Percentiles rank a stretch among this genome's conserved stretches.
phyloP scores from a whole-genome alignment of 2,329 filamentous ascomycete genomes.

The Stagonosporopsis tanaceti region DNA sequence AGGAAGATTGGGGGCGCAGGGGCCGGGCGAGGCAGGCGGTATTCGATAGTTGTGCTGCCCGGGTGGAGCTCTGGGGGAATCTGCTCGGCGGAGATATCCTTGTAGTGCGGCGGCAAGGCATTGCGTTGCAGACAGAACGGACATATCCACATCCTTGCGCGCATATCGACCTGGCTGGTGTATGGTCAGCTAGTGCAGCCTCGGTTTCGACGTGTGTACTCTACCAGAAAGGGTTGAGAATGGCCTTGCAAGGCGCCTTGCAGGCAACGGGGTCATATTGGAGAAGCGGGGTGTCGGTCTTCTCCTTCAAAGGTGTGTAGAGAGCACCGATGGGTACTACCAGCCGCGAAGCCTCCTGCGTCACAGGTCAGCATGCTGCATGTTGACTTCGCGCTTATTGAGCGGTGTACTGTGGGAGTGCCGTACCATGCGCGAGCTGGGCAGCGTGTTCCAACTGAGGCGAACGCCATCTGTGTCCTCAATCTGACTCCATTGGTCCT shows the following conservation, averaged over 20 bases:
- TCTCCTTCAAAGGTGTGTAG: slow-evolving; percentile 96
- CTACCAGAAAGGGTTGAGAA: slow-evolving; percentile 96
- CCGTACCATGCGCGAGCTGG: slow-evolving; percentile 88
- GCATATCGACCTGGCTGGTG: slow-evolving; percentile 79
- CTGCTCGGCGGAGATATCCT: slow-evolving; percentile 83
- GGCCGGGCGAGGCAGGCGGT: slow-evolving; percentile 80
- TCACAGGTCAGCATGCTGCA: slow-evolving; percentile 36
- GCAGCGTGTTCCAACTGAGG: slow-evolving; percentile 98
- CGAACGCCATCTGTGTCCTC: slow-evolving; percentile 96
- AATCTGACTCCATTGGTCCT: slow-evolving; percentile 95
- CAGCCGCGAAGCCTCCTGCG: slow-evolving; percentile 87
- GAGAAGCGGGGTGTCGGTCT: slow-evolving; percentile 84
- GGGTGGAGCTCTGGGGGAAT: slow-evolving; percentile 86
- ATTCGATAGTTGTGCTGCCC: slow-evolving; percentile 88
- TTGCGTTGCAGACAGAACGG: slow-evolving; percentile 88
- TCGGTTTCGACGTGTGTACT: slow-evolving; percentile 34
- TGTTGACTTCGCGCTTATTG: slow-evolving; percentile 14
- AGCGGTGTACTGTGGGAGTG: slow-evolving; percentile 9
- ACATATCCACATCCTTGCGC: slow-evolving; percentile 86
- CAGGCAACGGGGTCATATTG: slow-evolving; percentile 97
- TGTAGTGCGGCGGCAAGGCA: slow-evolving; percentile 83
- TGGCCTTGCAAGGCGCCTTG: slow-evolving; percentile 93
- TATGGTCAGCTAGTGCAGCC: slow-evolving; percentile 26
- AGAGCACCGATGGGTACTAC: slow-evolving; percentile 96
- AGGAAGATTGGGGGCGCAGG: slow-evolving; percentile 86